Conservation (phyloP, 2,329 filamentous ascomycete genomes). For the Exserohilum turcica region DNA sequence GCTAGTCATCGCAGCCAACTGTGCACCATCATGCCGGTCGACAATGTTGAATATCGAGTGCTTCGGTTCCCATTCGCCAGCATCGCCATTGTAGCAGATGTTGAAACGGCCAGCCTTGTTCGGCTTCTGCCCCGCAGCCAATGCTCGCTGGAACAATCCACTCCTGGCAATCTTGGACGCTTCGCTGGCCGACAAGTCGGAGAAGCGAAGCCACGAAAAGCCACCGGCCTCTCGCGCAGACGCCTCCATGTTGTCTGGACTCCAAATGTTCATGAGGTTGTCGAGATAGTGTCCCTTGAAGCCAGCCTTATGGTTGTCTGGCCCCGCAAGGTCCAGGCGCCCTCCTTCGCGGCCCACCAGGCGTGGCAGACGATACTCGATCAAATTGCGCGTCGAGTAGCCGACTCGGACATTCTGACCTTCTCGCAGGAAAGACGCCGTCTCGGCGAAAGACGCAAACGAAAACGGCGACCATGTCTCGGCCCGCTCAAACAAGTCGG, state of each 20-base stretch:
- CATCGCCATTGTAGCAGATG: slow-evolving; percentile 69
- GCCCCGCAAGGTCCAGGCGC: slow-evolving; percentile 73
- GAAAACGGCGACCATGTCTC: slow-evolving; percentile 88
- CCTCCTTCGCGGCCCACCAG: slow-evolving; percentile 83
- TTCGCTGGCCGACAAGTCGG: slow-evolving; percentile 75
- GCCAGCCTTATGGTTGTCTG: slow-evolving; percentile 74
- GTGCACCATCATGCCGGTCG: slow-evolving; percentile 67
- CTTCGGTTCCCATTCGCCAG: slow-evolving; percentile 68
- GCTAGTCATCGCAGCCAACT: slow-evolving; percentile 70
- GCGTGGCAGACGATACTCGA: slow-evolving; percentile 82
- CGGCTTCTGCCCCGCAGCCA: slow-evolving; percentile 58
- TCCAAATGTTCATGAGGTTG: slow-evolving; percentile 90
- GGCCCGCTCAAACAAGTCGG: slow-evolving; percentile 92
- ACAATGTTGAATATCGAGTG: slow-evolving; percentile 84
- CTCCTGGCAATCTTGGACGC: slow-evolving; percentile 70
- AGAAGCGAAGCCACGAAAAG: slow-evolving; percentile 91
- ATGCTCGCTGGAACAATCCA: slow-evolving; percentile 74
- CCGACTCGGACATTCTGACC: slow-evolving; percentile 77
- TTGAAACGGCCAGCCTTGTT: slow-evolving; percentile 70
- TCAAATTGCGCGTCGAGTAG: slow-evolving; percentile 85
- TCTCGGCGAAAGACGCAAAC: slow-evolving; percentile 88
- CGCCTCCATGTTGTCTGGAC: slow-evolving; percentile 73
- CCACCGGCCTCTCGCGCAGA: slow-evolving; percentile 65
- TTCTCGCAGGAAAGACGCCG: slow-evolving; percentile 91
- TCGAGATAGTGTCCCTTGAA: slow-evolving; percentile 78